Percentiles rank a stretch among this genome's conserved stretches.
Conservation (phyloP, 2,329 filamentous ascomycete genomes). For the Cladosporium sp. region DNA sequence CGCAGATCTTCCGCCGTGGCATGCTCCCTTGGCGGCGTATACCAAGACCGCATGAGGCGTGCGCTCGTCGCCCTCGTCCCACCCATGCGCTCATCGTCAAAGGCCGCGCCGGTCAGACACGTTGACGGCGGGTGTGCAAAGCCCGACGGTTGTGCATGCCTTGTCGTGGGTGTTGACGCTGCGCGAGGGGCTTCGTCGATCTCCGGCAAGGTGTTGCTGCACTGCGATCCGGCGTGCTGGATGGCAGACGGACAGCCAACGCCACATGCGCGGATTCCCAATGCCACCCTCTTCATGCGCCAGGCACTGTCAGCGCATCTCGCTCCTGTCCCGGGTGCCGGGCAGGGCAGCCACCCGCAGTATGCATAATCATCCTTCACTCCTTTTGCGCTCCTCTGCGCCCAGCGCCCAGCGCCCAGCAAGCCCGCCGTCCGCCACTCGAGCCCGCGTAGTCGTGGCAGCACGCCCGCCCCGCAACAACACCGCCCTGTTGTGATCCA, state of each 20-base stretch:
- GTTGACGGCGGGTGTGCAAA: neutral
- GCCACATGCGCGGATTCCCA: neutral
- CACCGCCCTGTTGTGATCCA: neutral
- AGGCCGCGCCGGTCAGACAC: constrained; percentile 1
- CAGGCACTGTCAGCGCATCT: neutral
- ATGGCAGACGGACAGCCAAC: neutral
- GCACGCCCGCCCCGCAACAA: neutral
- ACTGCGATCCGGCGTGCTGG: neutral
- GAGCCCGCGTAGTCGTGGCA: constrained; percentile 2
- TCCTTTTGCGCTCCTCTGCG: neutral
- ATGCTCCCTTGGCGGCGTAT: neutral
- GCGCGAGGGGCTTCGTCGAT: neutral
- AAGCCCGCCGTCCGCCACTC: neutral
- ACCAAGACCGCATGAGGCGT: constrained; percentile 2
- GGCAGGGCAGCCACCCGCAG: constrained; percentile 1
- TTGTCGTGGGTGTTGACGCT: neutral
- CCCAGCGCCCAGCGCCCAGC: constrained; percentile 6
- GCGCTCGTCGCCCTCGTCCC: neutral
- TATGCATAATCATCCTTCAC: constrained; percentile 13
- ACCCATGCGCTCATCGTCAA: constrained; percentile 10
- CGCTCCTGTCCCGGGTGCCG: neutral
- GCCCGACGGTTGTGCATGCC: constrained; percentile 1
- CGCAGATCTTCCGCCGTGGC: constrained; percentile 8
- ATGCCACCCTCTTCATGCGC: neutral
- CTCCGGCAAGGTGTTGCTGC: neutral